Percentiles rank a stretch among this genome's conserved stretches.
phyloP scores from a whole-genome alignment of 176 grass and related monocot genomes.

The Triticum urartu region DNA sequence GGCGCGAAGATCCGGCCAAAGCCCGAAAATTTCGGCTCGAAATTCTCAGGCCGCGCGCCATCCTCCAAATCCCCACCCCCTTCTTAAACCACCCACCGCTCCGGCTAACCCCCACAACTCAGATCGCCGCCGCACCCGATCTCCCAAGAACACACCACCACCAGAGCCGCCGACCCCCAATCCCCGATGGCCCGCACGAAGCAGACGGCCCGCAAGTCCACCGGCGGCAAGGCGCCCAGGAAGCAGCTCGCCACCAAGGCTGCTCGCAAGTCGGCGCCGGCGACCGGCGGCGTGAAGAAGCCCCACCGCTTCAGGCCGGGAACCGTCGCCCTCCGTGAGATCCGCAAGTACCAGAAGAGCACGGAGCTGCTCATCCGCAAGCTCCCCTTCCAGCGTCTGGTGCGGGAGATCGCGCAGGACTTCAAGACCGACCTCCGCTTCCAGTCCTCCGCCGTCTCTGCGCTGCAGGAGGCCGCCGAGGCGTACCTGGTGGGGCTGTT shows the following conservation, averaged over 20 bases:
- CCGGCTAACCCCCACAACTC: too few species aligned
- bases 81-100: too few species aligned
- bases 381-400: constrained; percentile 62
- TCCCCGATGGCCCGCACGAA: constrained; percentile 57
- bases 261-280: constrained; percentile 55
- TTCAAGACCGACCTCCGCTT: constrained; percentile 70
- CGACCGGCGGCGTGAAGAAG: constrained; percentile 63
- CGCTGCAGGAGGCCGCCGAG: constrained; percentile 66
- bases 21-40: too few species aligned
- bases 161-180: too few species aligned
- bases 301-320: constrained; percentile 61
- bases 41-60: too few species aligned
- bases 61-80: too few species aligned
- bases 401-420: constrained; percentile 63
- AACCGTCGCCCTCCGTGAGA: constrained; percentile 63
- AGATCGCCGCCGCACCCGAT: too few species aligned
- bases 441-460: constrained; percentile 54
- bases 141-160: too few species aligned
- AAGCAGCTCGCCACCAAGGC: constrained; percentile 66
- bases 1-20: too few species aligned
- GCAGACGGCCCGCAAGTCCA: constrained; percentile 63
- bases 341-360: constrained; percentile 79
- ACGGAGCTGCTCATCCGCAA: constrained; percentile 70
- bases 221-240: constrained; percentile 58
- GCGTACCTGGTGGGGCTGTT: constrained; percentile 62